A percentile compares a stretch with the other conserved stretches of the same genome.
phyloP scores from a whole-genome alignment of 148 eudicot species.

The Rhododendron griersonianum region DNA sequence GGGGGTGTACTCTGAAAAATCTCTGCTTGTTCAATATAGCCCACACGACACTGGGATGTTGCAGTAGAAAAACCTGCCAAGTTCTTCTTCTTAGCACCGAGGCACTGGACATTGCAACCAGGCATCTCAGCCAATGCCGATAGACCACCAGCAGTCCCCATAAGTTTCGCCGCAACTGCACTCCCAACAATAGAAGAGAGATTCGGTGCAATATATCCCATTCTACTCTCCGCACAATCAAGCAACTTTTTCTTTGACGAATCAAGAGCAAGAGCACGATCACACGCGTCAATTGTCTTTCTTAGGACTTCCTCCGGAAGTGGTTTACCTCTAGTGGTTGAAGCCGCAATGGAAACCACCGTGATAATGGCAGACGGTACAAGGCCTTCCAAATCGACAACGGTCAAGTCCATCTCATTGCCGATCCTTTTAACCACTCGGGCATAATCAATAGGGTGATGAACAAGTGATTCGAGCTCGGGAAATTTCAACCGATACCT shows the following conservation, averaged over 20 bases:
- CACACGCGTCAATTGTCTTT: conserved; percentile 90
- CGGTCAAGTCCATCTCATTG: conserved; percentile 81
- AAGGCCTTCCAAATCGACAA: conserved; percentile 87
- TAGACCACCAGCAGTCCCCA: conserved; percentile 96
- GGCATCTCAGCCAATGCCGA: conserved; percentile 87
- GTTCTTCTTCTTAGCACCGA: conserved; percentile 88
- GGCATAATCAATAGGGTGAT: conserved; percentile 93
- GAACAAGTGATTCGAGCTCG: conserved; percentile 94
- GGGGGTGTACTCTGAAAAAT: conserved; percentile 86
- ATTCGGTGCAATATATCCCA: conserved; percentile 93
- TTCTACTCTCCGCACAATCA: conserved; percentile 91
- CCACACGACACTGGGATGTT: conserved; percentile 84
- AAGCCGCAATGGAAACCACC: conserved; percentile 92
- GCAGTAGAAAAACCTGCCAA: conserved; percentile 89
- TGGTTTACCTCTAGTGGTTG: conserved; percentile 94
- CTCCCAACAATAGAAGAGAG: conserved; percentile 89
- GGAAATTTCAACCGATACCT: conserved; percentile 88
- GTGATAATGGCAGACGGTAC: conserved; percentile 90
- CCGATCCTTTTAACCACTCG: conserved; percentile 91
- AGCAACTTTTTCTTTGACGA: conserved; percentile 79
- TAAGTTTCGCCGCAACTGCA: conserved; percentile 92
- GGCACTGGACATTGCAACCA: conserved; percentile 87
- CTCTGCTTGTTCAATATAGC: conserved; percentile 77
- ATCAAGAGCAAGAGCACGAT: conserved; percentile 87
- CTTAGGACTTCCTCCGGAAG: conserved; percentile 73